Conservation (phyloP, 352 stramenopile species). For the Globisporangium megalacanthum region DNA sequence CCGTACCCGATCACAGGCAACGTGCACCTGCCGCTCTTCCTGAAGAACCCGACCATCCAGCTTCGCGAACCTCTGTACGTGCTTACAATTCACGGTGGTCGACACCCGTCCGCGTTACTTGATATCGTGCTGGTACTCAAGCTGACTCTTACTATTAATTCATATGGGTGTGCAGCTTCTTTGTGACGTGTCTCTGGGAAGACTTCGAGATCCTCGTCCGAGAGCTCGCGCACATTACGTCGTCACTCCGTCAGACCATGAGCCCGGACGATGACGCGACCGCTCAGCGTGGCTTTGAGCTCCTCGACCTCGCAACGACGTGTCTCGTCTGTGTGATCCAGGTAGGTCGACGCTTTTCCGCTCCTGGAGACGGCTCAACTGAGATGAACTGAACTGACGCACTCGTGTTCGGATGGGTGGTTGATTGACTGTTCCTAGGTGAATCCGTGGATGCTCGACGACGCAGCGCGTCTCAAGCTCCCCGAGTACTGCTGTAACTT, state of each 20-base stretch:
- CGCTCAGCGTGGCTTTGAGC: slow-evolving; percentile 53
- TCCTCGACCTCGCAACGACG: slow-evolving; percentile 72
- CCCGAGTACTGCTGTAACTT: slow-evolving; percentile 59
- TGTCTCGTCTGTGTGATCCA: slow-evolving; percentile 71
- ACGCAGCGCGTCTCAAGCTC: slow-evolving; percentile 48
- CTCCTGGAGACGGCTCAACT: neutral
- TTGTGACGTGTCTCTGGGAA: slow-evolving; percentile 71
- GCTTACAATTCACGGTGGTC: too few species aligned
- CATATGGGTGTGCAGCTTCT: slow-evolving; percentile 34
- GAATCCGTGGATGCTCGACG: slow-evolving; percentile 55
- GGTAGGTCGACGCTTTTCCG: slow-evolving; percentile 24
- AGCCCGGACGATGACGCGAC: slow-evolving; percentile 59
- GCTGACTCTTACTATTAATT: too few species aligned
- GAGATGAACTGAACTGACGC: neutral
- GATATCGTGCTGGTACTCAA: too few species aligned
- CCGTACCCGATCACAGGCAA: slow-evolving; percentile 72
- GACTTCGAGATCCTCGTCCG: slow-evolving; percentile 73
- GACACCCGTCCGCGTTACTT: too few species aligned
- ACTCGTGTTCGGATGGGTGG: neutral
- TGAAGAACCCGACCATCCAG: slow-evolving; percentile 91
- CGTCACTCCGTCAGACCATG: slow-evolving; percentile 53
- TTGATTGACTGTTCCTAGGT: slow-evolving; percentile 25
- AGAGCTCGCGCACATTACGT: slow-evolving; percentile 63
- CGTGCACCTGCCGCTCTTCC: slow-evolving; percentile 90
- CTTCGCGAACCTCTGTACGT: slow-evolving; percentile 88